A percentile compares a stretch with the other conserved stretches of the same genome.
Evolutionary conservation across 306 rosid genomes (phyloP).

Genomic region (Alnus glutinosa): DNA sequence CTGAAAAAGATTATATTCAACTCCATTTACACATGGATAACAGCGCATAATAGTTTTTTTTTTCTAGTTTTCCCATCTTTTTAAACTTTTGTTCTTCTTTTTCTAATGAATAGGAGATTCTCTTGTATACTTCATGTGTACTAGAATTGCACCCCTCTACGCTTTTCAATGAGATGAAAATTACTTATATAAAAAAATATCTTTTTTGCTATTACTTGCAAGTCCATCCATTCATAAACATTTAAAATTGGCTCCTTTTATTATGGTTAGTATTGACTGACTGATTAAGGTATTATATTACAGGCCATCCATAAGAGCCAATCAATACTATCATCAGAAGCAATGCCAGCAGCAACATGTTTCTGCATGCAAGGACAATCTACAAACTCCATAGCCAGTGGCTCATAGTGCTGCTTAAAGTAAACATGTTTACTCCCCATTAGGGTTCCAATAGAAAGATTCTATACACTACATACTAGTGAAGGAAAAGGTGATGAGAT

Average conservation of each 20-base stretch:
- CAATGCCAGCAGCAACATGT: neutral
- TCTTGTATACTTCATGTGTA: too few relatives aligned
- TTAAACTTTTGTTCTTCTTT: too few relatives aligned
- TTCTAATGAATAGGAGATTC: too few relatives aligned
- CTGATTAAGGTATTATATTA: neutral
- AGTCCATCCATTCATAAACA: conserved; percentile 1
- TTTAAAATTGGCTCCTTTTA: neutral
- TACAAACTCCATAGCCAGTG: conserved; percentile 2
- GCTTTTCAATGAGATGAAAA: too few relatives aligned
- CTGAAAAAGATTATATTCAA: too few relatives aligned
- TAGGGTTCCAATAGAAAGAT: neutral
- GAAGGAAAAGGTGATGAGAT: conserved; percentile 5
- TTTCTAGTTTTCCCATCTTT: too few relatives aligned
- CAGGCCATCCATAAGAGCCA: neutral
- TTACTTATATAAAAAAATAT: too few relatives aligned
- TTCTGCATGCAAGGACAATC: neutral
- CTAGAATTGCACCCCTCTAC: too few relatives aligned
- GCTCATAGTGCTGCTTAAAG: neutral
- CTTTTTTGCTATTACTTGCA: neutral
- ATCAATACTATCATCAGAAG: neutral
- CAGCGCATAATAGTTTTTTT: too few relatives aligned
- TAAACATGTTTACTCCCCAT: neutral
- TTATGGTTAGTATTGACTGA: neutral
- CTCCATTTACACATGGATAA: too few relatives aligned
- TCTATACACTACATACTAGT: neutral